phyloP scores from a whole-genome alignment of 2,329 filamentous ascomycete species.

The Fusarium beomiforme region DNA sequence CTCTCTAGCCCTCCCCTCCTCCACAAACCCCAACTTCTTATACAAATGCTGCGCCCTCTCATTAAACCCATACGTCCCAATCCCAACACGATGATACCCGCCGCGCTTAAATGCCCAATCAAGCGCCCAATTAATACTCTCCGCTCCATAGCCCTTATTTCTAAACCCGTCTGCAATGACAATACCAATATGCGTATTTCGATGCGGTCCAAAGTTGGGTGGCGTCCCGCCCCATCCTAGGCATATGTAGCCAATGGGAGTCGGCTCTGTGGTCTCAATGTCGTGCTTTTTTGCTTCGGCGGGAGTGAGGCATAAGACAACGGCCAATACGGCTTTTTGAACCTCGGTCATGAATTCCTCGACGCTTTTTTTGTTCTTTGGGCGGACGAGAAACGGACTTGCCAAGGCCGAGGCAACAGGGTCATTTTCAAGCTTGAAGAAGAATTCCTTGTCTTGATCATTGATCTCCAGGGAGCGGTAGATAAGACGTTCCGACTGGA shows the following conservation, averaged over 20 bases:
- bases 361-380: not conserved
- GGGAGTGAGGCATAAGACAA: slow-evolving; percentile 12
- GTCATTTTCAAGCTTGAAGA: slow-evolving; percentile 22
- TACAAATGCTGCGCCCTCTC: slow-evolving; percentile 55
- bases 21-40: slow-evolving; percentile 55
- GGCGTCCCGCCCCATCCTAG: slow-evolving; percentile 7
- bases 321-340: not conserved
- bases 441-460: slow-evolving; percentile 17
- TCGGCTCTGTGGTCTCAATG: not conserved
- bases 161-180: slow-evolving; percentile 49
- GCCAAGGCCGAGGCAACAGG: slow-evolving; percentile 4
- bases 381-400: slow-evolving; percentile 1
- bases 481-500: slow-evolving; percentile 22
- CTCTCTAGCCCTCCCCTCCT: slow-evolving; percentile 56
- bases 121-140: slow-evolving; percentile 58
- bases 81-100: slow-evolving; percentile 55
- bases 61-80: slow-evolving; percentile 55
- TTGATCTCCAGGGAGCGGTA: slow-evolving; percentile 25
- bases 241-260: slow-evolving; percentile 15
- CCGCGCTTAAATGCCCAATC: slow-evolving; percentile 58
- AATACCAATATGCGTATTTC: slow-evolving; percentile 46
- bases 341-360: not conserved
- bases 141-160: slow-evolving; percentile 55
- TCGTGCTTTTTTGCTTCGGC: not conserved
- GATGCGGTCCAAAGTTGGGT: not conserved